Base-by-base conservation (phyloP, 2,329 filamentous ascomycete genomes). In the Hortaea werneckii region DNA sequence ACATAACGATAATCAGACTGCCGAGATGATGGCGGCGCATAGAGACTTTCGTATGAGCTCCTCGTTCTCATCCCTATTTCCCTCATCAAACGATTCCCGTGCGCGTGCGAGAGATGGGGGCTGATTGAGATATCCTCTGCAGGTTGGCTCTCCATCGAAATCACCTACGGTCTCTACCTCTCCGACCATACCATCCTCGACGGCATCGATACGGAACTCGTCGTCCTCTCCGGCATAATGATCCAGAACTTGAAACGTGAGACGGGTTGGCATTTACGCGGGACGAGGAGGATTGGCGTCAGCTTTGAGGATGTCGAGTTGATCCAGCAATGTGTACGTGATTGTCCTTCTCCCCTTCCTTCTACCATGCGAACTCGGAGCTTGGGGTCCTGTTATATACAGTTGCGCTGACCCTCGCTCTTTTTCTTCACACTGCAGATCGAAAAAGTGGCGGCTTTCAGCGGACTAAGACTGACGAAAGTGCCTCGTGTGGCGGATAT, bases 121-220 rank as follows among this genome's bases (percentile, higher is more conserved):
- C n/a, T n/a, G n/a, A n/a, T n/a, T n/a, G n/a, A n/a, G n/a, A n/a
- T n/a, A n/a, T n/a, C n/a, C n/a, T n/a, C n/a, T n/a, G n/a, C 7
- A 50, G 67, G 66, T 3, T 79, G 74, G 72, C 61, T 78, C 5
- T 72, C 68, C 12, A 64, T 67, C 12, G 64, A 78, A 44, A 78
- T 80, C 47, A 78, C 74, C 0, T 80, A 80, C 48, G 77, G 77
- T 0, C 62, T 80, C 8, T 80, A 74, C 51, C 67, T 80, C 1
- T 73, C 71, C 6, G 76, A 80, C 56, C 71, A 76, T 27, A 70
- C 67, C 50, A 72, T 79, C 7, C 59, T 80, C 3, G 71, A 71
- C 12, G 72, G 73, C 7, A 48, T 76, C 3, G 76, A 78, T 41
- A 78, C 77, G 1, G 72, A 79, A 53, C 59, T 79, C 6, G 69